Conservation (phyloP, 495 filamentous ascomycete species). For the Aspergillus incahuasiensis region DNA sequence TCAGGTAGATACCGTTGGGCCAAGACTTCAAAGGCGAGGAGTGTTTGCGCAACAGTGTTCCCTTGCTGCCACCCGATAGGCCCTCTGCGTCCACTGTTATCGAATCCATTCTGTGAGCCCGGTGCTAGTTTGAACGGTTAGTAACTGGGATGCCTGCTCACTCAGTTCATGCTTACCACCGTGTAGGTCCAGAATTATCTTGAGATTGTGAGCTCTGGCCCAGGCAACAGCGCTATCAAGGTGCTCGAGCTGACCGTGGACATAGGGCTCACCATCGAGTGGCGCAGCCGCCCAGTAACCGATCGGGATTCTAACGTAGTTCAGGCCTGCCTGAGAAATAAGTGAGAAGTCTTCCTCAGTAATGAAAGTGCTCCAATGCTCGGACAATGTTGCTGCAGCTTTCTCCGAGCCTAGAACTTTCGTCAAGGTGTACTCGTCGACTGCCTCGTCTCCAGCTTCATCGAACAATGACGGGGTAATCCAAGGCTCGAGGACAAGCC, state of each 20-base stretch:
- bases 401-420: slow-evolving; percentile 45
- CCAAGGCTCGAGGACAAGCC: slow-evolving; percentile 59
- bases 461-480: slow-evolving; percentile 64
- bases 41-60: slow-evolving; percentile 51
- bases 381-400: slow-evolving; percentile 40
- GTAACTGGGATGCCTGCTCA: not conserved
- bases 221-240: slow-evolving; percentile 65
- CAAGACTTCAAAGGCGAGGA: slow-evolving; percentile 55
- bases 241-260: slow-evolving; percentile 64
- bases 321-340: slow-evolving; percentile 62
- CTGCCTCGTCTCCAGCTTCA: slow-evolving; percentile 41
- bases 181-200: slow-evolving; percentile 67
- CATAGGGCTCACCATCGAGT: slow-evolving; percentile 60
- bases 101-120: slow-evolving; percentile 78
- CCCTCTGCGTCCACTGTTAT: slow-evolving; percentile 68
- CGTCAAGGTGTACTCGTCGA: slow-evolving; percentile 61
- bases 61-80: slow-evolving; percentile 59
- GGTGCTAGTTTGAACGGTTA: slow-evolving; percentile 48
- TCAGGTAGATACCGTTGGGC: slow-evolving; percentile 51
- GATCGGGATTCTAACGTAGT: slow-evolving; percentile 74
- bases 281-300: slow-evolving; percentile 71
- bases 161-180: slow-evolving; percentile 49
- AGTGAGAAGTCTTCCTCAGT: slow-evolving; percentile 61
- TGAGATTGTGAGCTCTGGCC: slow-evolving; percentile 59
- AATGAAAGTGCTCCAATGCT: slow-evolving; percentile 63